Evolutionary conservation across 1,139 yeast genomes (phyloP), one percentile per base, ranked within the genome.

Genomic region (Hyphopichia buzzinii): DNA sequence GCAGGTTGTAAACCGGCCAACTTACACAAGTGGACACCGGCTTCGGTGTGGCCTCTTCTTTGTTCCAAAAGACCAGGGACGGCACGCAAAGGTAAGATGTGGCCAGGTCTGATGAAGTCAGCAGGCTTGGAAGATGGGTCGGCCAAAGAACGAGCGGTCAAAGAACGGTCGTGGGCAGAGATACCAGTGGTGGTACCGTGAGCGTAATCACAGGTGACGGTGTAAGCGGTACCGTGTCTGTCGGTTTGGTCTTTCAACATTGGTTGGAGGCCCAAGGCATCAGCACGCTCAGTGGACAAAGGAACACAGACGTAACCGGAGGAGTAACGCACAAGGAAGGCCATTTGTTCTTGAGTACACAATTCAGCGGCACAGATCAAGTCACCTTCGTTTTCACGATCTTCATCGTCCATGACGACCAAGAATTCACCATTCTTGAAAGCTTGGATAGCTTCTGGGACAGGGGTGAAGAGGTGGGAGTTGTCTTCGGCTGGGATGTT

Each of bases 1-100:
- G 90, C 97, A 3, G 95, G 95, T 47, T 79, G 77, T 49, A 86
- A 70, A 0, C 89, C 90, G 3, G 92, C 74, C 53, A 90, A 70
- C 51, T 70, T 68, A 55, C 96, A 83, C 47, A 94, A 71, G 55
- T 92, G 96, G 10, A 92, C 95, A 23, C 90, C 90, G 8, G 98
- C 97, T 64, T 94, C 99, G 6, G 99, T 94, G 58, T 94, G 99
- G n/a, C 99, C 98, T 44, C 87, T 72, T 69, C 99, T 84, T 36
- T 70, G 67, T 39, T 79, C 70, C 40, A 92, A 80, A 34, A 95
- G 83, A 1, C 96, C 96, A 17, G 86, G 86, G 15, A 76, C 86
- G 3, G 97, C 97, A 50, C 97, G 75, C 53, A 94, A 72, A 3
- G 99, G 99, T 46, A 92, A 78, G 27, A 92, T 65, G 55, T 94